phyloP scores from a whole-genome alignment of 2,329 filamentous ascomycete genomes.

The Cercospora sp. region DNA sequence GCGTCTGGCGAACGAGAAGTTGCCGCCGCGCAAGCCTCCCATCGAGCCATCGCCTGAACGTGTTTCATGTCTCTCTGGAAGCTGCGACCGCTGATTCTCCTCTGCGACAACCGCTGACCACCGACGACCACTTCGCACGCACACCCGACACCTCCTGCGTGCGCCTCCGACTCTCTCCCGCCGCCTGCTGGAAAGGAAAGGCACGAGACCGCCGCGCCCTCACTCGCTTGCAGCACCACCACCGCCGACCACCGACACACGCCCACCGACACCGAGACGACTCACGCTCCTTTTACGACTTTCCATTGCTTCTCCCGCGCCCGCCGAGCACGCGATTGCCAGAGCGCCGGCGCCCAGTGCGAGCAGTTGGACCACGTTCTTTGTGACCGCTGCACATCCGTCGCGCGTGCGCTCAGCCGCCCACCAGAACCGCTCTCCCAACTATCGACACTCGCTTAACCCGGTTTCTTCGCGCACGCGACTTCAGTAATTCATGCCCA shows the following conservation, averaged over 20 bases:
- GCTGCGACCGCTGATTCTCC: not conserved
- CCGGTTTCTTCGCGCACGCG: conserved; percentile 11
- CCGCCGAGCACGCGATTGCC: conserved; percentile 2
- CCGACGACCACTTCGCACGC: not conserved
- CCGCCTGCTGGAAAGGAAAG: not conserved
- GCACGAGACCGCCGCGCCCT: not conserved
- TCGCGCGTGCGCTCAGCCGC: conserved; percentile 7
- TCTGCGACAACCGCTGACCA: not conserved
- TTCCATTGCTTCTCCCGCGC: not conserved
- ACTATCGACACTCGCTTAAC: conserved; percentile 28
- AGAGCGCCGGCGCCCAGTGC: not conserved
- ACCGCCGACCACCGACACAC: not conserved
- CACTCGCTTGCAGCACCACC: conserved; percentile 11
- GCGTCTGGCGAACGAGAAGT: not conserved
- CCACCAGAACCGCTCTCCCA: conserved; percentile 8
- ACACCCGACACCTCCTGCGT: not conserved
- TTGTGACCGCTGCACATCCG: conserved; percentile 8
- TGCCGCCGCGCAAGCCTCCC: not conserved
- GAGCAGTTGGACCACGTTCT: not conserved
- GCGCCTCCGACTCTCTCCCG: not conserved
- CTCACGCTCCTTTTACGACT: conserved; percentile 5
- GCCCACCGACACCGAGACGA: not conserved
- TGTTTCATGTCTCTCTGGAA: not conserved
- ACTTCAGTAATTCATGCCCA: conserved; percentile 30
- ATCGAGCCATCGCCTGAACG: not conserved